phyloP scores from a whole-genome alignment of 2,329 filamentous ascomycete species.

The Paraphoma sp. region DNA sequence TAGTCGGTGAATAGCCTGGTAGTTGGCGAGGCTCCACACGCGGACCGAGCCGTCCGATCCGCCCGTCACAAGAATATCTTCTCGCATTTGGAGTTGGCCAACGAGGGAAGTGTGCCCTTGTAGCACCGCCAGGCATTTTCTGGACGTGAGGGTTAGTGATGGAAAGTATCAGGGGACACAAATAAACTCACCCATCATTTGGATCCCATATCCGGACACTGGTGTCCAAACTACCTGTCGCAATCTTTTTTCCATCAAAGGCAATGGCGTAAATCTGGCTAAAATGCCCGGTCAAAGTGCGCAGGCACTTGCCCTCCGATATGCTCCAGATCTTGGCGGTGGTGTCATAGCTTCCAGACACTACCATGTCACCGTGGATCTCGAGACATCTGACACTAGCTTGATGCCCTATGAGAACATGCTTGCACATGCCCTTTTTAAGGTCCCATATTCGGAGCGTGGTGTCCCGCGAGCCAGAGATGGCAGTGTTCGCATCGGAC shows the following conservation, averaged over 20 bases:
- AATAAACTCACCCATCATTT: slow-evolving; percentile 72
- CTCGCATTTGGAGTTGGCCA: slow-evolving; percentile 93
- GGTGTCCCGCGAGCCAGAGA: slow-evolving; percentile 94
- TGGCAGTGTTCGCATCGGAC: slow-evolving; percentile 91
- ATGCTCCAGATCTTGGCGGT: slow-evolving; percentile 98
- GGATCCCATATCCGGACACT: slow-evolving; percentile 98
- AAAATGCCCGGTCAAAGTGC: slow-evolving; percentile 91
- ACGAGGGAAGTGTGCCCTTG: slow-evolving; percentile 97
- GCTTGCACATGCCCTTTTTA: slow-evolving; percentile 82
- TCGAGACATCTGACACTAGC: slow-evolving; percentile 94
- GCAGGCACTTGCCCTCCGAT: slow-evolving; percentile 88
- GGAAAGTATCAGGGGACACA: slow-evolving; percentile 16
- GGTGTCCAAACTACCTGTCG: slow-evolving; percentile 94
- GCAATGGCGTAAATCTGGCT: slow-evolving; percentile 99
- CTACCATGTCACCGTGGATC: slow-evolving; percentile 94
- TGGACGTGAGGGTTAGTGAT: slow-evolving; percentile 19
- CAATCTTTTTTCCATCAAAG: slow-evolving; percentile 91
- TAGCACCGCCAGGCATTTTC: slow-evolving; percentile 83
- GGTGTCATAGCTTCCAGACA: slow-evolving; percentile 98
- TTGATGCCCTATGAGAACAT: slow-evolving; percentile 92
- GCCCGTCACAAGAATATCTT: slow-evolving; percentile 92
- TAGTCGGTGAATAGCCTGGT: slow-evolving; percentile 89
- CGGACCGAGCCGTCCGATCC: slow-evolving; percentile 95
- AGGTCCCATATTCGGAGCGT: slow-evolving; percentile 97
- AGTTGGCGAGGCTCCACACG: slow-evolving; percentile 92